Base-by-base conservation (phyloP, 768 basidiomycete genomes). In the Russula griseocarnosa region DNA sequence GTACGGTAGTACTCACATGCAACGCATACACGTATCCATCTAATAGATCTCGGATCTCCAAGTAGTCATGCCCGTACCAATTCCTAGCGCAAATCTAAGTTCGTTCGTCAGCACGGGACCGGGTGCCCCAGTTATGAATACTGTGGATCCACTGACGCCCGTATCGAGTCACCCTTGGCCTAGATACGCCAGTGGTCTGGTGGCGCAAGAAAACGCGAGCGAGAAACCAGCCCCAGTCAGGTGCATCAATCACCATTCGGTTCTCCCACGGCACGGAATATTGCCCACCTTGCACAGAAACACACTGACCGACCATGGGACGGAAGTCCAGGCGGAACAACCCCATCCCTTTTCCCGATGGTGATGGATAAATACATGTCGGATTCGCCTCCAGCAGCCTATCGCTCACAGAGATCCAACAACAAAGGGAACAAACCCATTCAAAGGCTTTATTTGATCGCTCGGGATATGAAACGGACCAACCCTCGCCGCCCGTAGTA, bases 381-480 rank as follows among this genome's bases (percentile, higher is more conserved):
- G 11, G 63, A 61, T 22, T 61, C 59, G 7, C 59, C 59, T 38
- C 34, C 63, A 9, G 22, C 13, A 2, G 18, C 40, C 9, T n/a
- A 46, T 61, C 59, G 59, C 16, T 24, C 47, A 20, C 16, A 32
- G n/a, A 55, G 26, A 18, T 5, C 38, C 59, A 51, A n/a, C 59
- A 51, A 18, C 38, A 42, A 22, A 55, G 34, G 13, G 59, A 51
- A 14, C 28, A 42, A 40, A 22, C 40, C 9, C 14, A 38, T 28
- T 55, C 47, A 8, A 20, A n/a, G 18, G 36, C 63, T 44, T 54
- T 32, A 11, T 28, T 16, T 24, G 55, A 52, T 56, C 26, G 13
- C 24, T 36, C 59, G 28, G 63, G 55, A 4, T 61, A 65, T 30
- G 63, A 61, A 56, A 65, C 59, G 14, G 63, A 65, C 14, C 63